Evolutionary conservation across 169 alveolate genomes (phyloP), one percentile per base, ranked within the genome.

Genomic region (Plasmodium knowlesi): DNA sequence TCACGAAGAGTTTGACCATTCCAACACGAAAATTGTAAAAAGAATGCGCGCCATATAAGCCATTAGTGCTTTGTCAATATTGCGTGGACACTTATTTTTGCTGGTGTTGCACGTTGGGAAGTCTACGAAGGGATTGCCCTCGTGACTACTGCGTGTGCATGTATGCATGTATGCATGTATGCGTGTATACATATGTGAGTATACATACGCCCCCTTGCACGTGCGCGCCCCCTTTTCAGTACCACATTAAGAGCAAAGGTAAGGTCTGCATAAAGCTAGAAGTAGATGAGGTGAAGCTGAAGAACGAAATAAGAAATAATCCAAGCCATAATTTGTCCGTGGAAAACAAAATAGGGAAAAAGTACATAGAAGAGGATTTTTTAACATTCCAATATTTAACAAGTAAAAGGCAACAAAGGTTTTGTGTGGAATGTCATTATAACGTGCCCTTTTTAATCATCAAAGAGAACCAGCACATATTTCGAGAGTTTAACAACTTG

Each of bases 351-450:
- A 39, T 78, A 14, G 89, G 41, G 30, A 88, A 88, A 79, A 88
- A 88, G 41, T 19, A 78, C 57, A 80, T 88, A 79, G 50, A 88
- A 19, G 90, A 88, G 32, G 94, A 88, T 88, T 78, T 78, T 79
- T n/a, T 88, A 88, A 54, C 53, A 78, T 88, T 88, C 82, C 94
- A 88, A 50, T 88, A 88, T 88, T 88, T 88, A 79, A 88, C 94
- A 88, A 19, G 73, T 37, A 80, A 88, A 79, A 61, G 71, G 14
- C 82, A 78, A 39, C 90, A 88, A 37, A 88, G n/a, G 74, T 88
- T 88, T 78, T 78, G 25, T 37, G 82, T 88, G 16, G 94, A 88
- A 61, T 88, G 89, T 32, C 71, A 88, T 79, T 88, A 88, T 61
- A 78, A 39, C 50, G 82, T 88, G 22, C 72, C 94, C 57, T 88